phyloP scores from a whole-genome alignment of 2,329 filamentous ascomycete species.

The Alternaria conjuncta region DNA sequence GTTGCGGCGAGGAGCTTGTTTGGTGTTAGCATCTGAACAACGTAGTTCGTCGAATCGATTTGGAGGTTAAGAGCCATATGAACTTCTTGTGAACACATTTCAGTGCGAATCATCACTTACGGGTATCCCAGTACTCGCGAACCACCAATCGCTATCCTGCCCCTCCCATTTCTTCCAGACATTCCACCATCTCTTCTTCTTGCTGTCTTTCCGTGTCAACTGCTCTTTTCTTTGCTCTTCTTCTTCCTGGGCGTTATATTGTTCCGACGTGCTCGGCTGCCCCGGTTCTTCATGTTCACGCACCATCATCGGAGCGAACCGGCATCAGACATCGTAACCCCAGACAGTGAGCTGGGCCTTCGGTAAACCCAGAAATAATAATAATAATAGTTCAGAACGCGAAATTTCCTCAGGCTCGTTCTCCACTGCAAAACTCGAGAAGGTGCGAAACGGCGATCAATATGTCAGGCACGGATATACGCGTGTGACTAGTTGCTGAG shows the following conservation, averaged over 20 bases:
- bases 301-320: slow-evolving; percentile 4
- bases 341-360: not conserved
- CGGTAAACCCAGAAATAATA: no score
- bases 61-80: not conserved
- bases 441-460: not conserved
- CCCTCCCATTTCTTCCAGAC: slow-evolving; percentile 20
- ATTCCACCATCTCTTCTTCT: slow-evolving; percentile 15
- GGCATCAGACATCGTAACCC: not conserved
- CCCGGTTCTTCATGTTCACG: slow-evolving; percentile 1
- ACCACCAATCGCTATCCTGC: slow-evolving; percentile 47
- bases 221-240: not conserved
- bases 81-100: not conserved
- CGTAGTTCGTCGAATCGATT: not conserved
- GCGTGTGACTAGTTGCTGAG: slow-evolving; percentile 20
- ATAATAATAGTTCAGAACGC: not conserved
- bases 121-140: slow-evolving; percentile 47
- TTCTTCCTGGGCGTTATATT: not conserved
- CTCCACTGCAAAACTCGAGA: no score
- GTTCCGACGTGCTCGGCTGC: not conserved
- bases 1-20: slow-evolving; percentile 75
- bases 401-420: not conserved
- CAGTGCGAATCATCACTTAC: not conserved
- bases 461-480: not conserved
- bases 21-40: not conserved
- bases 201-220: not conserved